Conservation (phyloP, 2,329 filamentous ascomycete genomes). For the Orbilia quercus region DNA sequence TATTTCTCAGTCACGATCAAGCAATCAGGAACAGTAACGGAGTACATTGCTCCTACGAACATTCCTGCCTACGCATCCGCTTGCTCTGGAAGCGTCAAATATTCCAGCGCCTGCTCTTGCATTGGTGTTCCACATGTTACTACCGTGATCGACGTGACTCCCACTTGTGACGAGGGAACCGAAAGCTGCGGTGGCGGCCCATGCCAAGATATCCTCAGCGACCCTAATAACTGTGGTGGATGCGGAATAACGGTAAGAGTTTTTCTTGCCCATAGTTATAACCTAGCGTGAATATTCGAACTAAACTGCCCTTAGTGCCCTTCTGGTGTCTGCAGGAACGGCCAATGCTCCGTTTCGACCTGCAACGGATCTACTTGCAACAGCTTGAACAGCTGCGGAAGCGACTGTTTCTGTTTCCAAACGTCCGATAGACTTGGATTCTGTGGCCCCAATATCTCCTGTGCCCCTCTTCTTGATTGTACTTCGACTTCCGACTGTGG, state of each 20-base stretch:
- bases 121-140: slow-evolving; percentile 59
- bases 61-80: slow-evolving; percentile 59
- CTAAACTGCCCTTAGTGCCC: slow-evolving; percentile 8
- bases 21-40: neutral
- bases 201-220: slow-evolving; percentile 23
- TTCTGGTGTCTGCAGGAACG: slow-evolving; percentile 15
- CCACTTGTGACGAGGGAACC: slow-evolving; percentile 9
- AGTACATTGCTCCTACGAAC: neutral
- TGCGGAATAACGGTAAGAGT: slow-evolving; percentile 12
- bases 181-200: slow-evolving; percentile 12
- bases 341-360: slow-evolving; percentile 13
- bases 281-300: neutral
- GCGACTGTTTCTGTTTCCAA: slow-evolving; percentile 15
- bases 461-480: slow-evolving; percentile 6
- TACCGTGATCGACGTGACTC: slow-evolving; percentile 27
- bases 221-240: slow-evolving; percentile 22
- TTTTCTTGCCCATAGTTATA: neutral
- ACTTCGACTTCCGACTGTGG: slow-evolving; percentile 7
- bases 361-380: slow-evolving; percentile 19
- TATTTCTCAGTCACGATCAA: slow-evolving; percentile 12
- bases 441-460: slow-evolving; percentile 16
- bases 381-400: slow-evolving; percentile 9
- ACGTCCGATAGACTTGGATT: slow-evolving; percentile 4
- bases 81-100: slow-evolving; percentile 57
- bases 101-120: slow-evolving; percentile 60